These are phyloP conservation scores for Penicillium sp. DNA, from an alignment of 2,329 filamentous ascomycete genomes.

Conservation along the genomic window DNA sequence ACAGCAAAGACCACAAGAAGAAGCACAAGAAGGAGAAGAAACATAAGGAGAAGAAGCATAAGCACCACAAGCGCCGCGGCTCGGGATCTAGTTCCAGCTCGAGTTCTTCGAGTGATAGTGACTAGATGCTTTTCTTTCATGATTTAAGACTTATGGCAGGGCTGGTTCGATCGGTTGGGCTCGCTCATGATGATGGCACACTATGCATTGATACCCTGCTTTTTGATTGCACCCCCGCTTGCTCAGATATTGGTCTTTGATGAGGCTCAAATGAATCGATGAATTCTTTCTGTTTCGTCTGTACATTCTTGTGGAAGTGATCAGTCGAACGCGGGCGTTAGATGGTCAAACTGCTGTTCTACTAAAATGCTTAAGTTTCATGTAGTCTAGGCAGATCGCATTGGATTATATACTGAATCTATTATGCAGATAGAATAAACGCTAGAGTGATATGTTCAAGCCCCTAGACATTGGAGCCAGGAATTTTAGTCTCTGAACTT, in stretches of 20 bases:
- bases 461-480: neutral
- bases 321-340: neutral
- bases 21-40: constrained; percentile 15
- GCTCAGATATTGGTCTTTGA: neutral
- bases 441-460: neutral
- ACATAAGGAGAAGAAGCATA: constrained; percentile 17
- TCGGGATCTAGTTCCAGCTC: constrained; percentile 17
- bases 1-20: constrained; percentile 16
- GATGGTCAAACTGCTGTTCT: neutral
- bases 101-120: constrained; percentile 14
- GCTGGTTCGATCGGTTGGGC: neutral
- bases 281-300: neutral
- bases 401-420: neutral
- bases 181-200: neutral
- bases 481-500: neutral
- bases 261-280: neutral
- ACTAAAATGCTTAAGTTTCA: neutral
- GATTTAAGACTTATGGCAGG: neutral
- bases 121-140: neutral
- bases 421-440: neutral
- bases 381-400: neutral
- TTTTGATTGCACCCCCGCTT: neutral
- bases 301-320: neutral
- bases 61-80: constrained; percentile 15
- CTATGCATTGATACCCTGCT: neutral